Evolutionary conservation across 1,284 basidiomycete species (phyloP), one percentile per base, ranked within the genome.

Genomic region (Apiotrichum akiyoshidainum): DNA sequence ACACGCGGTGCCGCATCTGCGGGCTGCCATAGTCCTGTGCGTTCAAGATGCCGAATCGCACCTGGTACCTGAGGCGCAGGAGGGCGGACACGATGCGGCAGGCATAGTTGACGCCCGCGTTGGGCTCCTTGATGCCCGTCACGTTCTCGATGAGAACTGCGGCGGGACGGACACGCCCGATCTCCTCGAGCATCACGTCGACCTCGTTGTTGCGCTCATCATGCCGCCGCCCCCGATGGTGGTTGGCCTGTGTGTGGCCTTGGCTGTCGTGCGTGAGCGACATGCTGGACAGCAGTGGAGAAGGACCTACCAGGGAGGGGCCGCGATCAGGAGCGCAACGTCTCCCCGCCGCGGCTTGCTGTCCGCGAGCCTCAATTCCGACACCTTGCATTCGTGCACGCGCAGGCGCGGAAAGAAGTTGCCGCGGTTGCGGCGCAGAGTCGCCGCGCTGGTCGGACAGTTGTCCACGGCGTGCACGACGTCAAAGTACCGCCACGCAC

Each of bases 61-160:
- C 63, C 51, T 72, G 71, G 46, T 71, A 72, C 54, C 61, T 63
- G 3, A 61, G 50, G 2, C 40, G 21, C 3, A 64, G 41, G 17
- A 71, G 64, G 22, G 53, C 40, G 16, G 48, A 42, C 17, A 69
- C 58, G 1, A 60, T 63, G 17, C 54, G 54, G 2, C 22, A 22
- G 0, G 40, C 31, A n/a, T 39, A 53, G 49, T 59, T 63, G 14
- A 16, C 33, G 6, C 12, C 39, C 9, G 16, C 48, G 10, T 60
- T 52, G 10, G 65, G 61, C 41, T 56, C 46, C 21, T 68, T 68
- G 52, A 70, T 64, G 0, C 70, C 68, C 0, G 63, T 60, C 1
- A 74, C 72, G 47, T 73, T 74, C 54, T 74, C 72, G 16, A 74
- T 39, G 1, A 74, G 44, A 37, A 67, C 61, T 19, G 66, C 55